Evolutionary conservation across 768 basidiomycete species (phyloP), one percentile per base, ranked within the genome.

Genomic region (Suillus ampliporus): DNA sequence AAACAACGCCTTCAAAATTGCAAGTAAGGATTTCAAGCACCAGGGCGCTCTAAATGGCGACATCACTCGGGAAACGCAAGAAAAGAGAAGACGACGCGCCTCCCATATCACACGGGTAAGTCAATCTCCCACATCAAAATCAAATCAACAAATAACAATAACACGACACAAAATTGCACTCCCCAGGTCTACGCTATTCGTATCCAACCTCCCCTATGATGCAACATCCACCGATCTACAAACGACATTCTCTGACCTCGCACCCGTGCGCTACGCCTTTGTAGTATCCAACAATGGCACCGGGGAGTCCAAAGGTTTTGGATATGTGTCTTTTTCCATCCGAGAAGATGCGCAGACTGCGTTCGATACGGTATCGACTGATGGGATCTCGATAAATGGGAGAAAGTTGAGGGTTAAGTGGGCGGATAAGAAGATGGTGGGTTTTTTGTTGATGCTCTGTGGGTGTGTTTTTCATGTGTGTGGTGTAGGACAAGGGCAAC

Each of bases 191-290:
- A 98, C 95, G 0, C 79, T 99, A 61, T 98, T 98, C 76, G 89
- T 99, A 59, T 95, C 94, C 11, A 95, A 95, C 78, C 79, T 99
- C 43, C 94, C 97, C 0, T 96, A 93, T 73, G 86, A 88, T 46
- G 93, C 89, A 61, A 98, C 97, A 10, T 93, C 94, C 8, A 89
- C 89, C 52, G 95, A 97, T 76, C 82, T 99, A 34, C 87, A 93
- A 69, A 95, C 95, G 0, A 85, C 96, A 23, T 97, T 98, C 80
- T 98, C 96, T 8, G 94, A 96, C 75, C 86, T 97, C 66, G 97
- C 95, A 1, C 97, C 97, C 34, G 92, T 99, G 17, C 86, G 95
- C 41, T 89, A 91, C 21, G 96, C 95, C 0, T 99, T 99, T 70
- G 89, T 99, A 8, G 97, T 98, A 21, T 86, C 88, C 14, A 90